phyloP scores from a whole-genome alignment of 2,329 filamentous ascomycete species.

The Aspergillus niger region DNA sequence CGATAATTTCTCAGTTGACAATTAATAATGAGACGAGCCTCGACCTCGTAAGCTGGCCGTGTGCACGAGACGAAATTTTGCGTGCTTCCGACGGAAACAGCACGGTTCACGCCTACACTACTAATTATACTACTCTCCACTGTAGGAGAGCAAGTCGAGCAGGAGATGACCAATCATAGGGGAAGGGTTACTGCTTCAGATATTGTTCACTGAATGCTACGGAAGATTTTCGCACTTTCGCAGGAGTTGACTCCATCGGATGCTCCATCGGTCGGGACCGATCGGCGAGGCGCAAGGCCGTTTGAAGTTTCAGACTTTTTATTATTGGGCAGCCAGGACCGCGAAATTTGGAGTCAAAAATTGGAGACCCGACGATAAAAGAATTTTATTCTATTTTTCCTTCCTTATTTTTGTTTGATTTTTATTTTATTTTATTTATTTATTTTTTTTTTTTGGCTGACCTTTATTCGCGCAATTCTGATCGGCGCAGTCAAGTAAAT shows the following conservation, averaged over 20 bases:
- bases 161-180: background rate
- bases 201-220: background rate
- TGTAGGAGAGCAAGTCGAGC: background rate
- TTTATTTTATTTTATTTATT: too few relatives aligned
- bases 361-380: slow-evolving; percentile 6
- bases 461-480: slow-evolving; percentile 15
- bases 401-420: too few relatives aligned
- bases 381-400: background rate
- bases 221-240: slow-evolving; percentile 1
- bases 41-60: background rate
- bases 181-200: background rate
- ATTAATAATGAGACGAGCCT: slow-evolving; percentile 9
- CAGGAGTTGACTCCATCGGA: slow-evolving; percentile 16
- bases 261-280: slow-evolving; percentile 25
- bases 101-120: slow-evolving; percentile 2
- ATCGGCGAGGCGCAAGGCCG: slow-evolving; percentile 20
- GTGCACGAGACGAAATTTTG: background rate
- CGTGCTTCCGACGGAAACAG: slow-evolving; percentile 5
- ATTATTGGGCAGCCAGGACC: slow-evolving; percentile 11
- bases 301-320: slow-evolving; percentile 5
- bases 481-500: slow-evolving; percentile 3
- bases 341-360: slow-evolving; percentile 11
- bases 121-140: slow-evolving; percentile 7
- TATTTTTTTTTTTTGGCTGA: too few relatives aligned
- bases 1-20: background rate